Evolutionary conservation across 164 flowering plant species (phyloP).

Genomic region (Tinospora cordifolia): DNA sequence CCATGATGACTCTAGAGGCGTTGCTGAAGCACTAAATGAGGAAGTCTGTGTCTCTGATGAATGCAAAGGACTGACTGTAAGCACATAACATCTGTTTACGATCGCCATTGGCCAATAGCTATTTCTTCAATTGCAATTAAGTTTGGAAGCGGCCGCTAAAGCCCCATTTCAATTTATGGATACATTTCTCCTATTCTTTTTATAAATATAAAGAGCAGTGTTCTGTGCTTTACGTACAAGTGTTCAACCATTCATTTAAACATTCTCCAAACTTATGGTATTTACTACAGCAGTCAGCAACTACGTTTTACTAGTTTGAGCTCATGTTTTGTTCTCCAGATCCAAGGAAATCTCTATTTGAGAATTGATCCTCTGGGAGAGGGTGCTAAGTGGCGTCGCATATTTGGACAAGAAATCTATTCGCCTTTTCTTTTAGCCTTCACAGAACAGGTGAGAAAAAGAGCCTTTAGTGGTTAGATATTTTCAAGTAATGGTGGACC

Average conservation of each 20-base stretch:
- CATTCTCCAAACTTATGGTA: not conserved
- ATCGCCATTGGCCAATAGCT: not conserved
- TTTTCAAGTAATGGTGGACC: not conserved
- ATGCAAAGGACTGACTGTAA: slow-evolving; percentile 80
- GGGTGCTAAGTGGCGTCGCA: slow-evolving; percentile 98
- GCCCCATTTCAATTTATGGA: not conserved
- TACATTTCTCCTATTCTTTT: not conserved
- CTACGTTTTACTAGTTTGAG: not conserved
- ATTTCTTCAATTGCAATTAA: not conserved
- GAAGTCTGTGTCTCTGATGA: slow-evolving; percentile 45
- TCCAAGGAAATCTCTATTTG: slow-evolving; percentile 72
- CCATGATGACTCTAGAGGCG: slow-evolving; percentile 88
- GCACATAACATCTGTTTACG: slow-evolving; percentile 14
- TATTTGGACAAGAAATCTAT: slow-evolving; percentile 86
- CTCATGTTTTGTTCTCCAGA: slow-evolving; percentile 27
- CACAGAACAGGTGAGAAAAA: slow-evolving; percentile 55
- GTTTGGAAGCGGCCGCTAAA: not conserved
- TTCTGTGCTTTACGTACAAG: not conserved
- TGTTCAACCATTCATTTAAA: too few species aligned
- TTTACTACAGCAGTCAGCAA: not conserved
- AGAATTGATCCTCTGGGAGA: slow-evolving; percentile 76
- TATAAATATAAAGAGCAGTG: not conserved
- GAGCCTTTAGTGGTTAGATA: not conserved
- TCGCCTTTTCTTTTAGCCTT: slow-evolving; percentile 95
- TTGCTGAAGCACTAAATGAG: slow-evolving; percentile 85